These are phyloP conservation scores for Boletus huronensis DNA, from an alignment of 768 basidiomycete species.

Conservation along the genomic window DNA sequence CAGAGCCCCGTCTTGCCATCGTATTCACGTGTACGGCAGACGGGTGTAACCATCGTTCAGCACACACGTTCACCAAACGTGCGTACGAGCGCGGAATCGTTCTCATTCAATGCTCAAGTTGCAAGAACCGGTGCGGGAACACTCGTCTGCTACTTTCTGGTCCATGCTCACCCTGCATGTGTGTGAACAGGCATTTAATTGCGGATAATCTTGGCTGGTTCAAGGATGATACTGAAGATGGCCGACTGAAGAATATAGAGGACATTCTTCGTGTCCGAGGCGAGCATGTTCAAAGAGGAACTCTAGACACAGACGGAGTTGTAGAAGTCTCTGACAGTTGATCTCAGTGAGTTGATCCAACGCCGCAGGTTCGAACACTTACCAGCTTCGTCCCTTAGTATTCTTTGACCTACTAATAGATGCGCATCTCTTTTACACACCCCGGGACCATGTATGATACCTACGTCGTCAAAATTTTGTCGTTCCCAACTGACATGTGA, in stretches of 20 bases:
- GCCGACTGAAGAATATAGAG: constrained; percentile 75
- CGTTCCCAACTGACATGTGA: neutral
- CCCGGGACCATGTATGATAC: constrained; percentile 9
- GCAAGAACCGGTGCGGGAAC: constrained; percentile 71
- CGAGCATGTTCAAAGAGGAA: constrained; percentile 62
- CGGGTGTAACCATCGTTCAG: constrained; percentile 72
- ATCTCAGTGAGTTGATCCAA: constrained; percentile 7
- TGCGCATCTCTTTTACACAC: neutral
- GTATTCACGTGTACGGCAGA: constrained; percentile 85
- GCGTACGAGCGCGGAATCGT: constrained; percentile 89
- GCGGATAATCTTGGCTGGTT: constrained; percentile 94
- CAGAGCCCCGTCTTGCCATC: constrained; percentile 65
- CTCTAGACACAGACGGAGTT: constrained; percentile 44
- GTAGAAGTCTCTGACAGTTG: constrained; percentile 48
- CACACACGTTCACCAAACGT: constrained; percentile 82
- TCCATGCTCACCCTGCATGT: neutral
- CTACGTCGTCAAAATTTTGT: neutral
- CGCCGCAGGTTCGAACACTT: neutral
- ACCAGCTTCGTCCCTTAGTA: neutral
- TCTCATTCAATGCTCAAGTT: constrained; percentile 86
- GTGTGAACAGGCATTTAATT: constrained; percentile 61
- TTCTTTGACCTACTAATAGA: neutral
- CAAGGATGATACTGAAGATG: constrained; percentile 72
- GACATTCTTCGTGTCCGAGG: constrained; percentile 76
- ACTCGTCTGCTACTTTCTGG: neutral